Conservation (phyloP, 345 rosid species). For the Leavenworthia alabamica region DNA sequence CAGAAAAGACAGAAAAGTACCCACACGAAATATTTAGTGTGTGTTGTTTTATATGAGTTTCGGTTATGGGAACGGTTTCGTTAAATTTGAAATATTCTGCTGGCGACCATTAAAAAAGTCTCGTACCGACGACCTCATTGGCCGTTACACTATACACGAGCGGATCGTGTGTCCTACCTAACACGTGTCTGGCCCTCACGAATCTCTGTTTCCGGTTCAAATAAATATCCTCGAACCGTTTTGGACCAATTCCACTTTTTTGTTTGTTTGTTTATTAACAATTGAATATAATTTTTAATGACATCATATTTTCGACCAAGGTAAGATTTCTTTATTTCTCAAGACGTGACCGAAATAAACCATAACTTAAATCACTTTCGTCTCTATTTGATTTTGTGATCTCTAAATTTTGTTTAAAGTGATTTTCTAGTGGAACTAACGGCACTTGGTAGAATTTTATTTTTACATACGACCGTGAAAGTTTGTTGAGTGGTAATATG, state of each 20-base stretch:
- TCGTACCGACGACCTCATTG: slow-evolving; percentile 21
- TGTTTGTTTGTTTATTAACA: background rate
- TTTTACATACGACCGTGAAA: background rate
- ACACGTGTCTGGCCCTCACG: slow-evolving; percentile 22
- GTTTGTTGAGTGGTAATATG: background rate
- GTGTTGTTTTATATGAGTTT: slow-evolving; percentile 28
- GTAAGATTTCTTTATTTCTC: background rate
- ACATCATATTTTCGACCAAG: background rate
- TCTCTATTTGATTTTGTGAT: no score
- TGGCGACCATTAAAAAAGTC: slow-evolving; percentile 13
- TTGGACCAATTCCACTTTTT: slow-evolving; percentile 22
- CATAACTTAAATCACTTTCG: no score
- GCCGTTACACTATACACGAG: slow-evolving; percentile 31
- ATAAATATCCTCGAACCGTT: slow-evolving; percentile 19
- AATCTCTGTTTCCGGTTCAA: slow-evolving; percentile 23
- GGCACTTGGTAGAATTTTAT: no score
- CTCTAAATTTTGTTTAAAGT: no score
- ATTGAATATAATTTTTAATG: background rate
- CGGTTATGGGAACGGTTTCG: slow-evolving; percentile 36
- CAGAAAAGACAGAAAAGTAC: slow-evolving; percentile 25
- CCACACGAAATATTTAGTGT: background rate
- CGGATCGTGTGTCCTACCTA: slow-evolving; percentile 26
- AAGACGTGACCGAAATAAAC: no score
- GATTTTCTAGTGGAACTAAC: no score
- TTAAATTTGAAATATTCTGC: slow-evolving; percentile 23